Percentiles rank a stretch among this genome's conserved stretches.
Conservation (phyloP, 306 rosid species). For the Senna tora region DNA sequence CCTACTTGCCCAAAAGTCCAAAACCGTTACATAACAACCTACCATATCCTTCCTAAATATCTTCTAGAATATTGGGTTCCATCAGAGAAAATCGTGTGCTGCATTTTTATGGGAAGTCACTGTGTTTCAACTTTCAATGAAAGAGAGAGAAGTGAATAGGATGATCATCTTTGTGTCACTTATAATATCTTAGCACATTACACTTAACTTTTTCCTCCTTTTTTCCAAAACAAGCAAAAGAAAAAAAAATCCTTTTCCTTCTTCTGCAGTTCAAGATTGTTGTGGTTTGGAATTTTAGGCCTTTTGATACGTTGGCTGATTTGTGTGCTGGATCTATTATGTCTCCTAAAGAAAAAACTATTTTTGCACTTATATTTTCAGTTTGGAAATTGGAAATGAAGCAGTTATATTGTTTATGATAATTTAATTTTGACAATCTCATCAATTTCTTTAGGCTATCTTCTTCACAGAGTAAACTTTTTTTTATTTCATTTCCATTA, state of each 20-base stretch:
- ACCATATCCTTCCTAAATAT: too few relatives aligned
- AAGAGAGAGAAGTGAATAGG: background rate
- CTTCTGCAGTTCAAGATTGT: slow-evolving; percentile 24
- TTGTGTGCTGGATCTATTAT: slow-evolving; percentile 20
- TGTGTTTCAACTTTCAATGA: background rate
- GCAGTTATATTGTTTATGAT: background rate
- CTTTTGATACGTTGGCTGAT: slow-evolving; percentile 27
- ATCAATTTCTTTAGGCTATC: slow-evolving; percentile 4
- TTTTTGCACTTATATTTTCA: slow-evolving; percentile 3
- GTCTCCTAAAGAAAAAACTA: slow-evolving; percentile 11
- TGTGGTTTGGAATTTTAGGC: slow-evolving; percentile 2
- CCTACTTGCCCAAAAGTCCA: too few relatives aligned
- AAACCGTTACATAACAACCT: too few relatives aligned
- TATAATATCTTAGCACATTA: background rate
- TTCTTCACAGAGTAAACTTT: background rate
- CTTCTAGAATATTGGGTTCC: too few relatives aligned
- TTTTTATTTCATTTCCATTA: background rate
- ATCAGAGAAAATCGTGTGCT: background rate
- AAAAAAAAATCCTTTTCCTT: background rate
- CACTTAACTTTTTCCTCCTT: background rate
- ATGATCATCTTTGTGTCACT: slow-evolving; percentile 3
- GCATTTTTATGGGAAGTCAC: background rate
- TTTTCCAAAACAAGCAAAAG: background rate
- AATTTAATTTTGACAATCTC: background rate
- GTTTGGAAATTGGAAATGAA: background rate